Percentiles rank a stretch among this genome's conserved stretches.
These are phyloP conservation scores for Vanrija sp. DNA, from an alignment of 1,284 basidiomycete genomes.

Conservation along the genomic window DNA sequence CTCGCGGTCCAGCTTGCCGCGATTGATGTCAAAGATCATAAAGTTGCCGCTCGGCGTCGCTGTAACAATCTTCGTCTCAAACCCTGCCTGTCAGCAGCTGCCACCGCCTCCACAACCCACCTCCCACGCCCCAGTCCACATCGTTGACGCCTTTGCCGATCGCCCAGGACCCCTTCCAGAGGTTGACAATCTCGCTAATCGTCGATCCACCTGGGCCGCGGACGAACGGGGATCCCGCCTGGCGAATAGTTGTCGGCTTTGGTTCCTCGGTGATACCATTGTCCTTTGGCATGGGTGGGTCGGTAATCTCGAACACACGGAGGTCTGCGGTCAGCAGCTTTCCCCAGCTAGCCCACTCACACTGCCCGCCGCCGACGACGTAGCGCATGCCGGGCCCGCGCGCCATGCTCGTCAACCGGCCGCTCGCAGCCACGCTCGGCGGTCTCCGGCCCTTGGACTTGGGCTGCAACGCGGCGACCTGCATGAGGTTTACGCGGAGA, in stretches of 20 bases:
- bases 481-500: constrained; percentile 34
- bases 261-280: not conserved
- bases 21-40: constrained; percentile 77
- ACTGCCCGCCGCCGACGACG: constrained; percentile 45
- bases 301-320: constrained; percentile 34
- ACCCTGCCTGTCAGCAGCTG: constrained; percentile 53
- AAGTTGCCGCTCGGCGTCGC: constrained; percentile 78
- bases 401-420: constrained; percentile 42
- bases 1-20: constrained; percentile 71
- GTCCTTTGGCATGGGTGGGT: constrained; percentile 9
- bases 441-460: not conserved
- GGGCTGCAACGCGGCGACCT: not conserved
- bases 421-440: constrained; percentile 17
- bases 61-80: constrained; percentile 73
- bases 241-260: not conserved
- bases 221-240: constrained; percentile 18
- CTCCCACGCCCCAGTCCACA: constrained; percentile 71
- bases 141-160: constrained; percentile 53
- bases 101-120: constrained; percentile 53
- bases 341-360: constrained; percentile 22
- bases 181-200: constrained; percentile 43
- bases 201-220: constrained; percentile 38
- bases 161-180: constrained; percentile 44
- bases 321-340: constrained; percentile 35
- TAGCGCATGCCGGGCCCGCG: constrained; percentile 39